Base-by-base conservation (phyloP, 345 rosid genomes). In the Linum trigynum region DNA sequence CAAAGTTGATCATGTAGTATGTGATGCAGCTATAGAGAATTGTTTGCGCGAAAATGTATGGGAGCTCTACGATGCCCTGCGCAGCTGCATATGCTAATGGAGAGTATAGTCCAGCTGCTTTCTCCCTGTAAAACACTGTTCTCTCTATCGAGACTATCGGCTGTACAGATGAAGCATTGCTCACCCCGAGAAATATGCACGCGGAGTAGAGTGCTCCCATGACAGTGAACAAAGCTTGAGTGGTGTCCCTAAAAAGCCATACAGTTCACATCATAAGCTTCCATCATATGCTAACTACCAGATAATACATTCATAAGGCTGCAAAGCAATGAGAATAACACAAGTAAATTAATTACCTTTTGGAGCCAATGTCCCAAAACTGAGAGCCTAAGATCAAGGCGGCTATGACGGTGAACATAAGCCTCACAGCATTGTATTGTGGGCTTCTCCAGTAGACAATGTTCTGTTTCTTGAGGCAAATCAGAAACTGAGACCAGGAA, bases 371-470 rank as follows among this genome's bases (percentile, higher is more conserved):
- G 45, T 38, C 8, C 81, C 78, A 77, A 60, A 67, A 61, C 38
- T 67, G 36, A 17, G 70, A 65, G 3, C 80, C 74, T 50, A 74
- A 75, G 12, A 75, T 5, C 12, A 56, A 32, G 65, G 85, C 70
- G 11, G 55, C 65, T n/a, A 70, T 9, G 0, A 59, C 53, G 42
- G 55, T 70, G 62, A 57, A 81, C 2, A 75, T 11, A 14, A 81
- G 51, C 38, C 88, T 79, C 32, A 70, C 59, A n/a, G 78, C 55
- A 59, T 76, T 81, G 42, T 81, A 75, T 5, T 72, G 64, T 50
- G 85, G 80, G 71, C 78, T 79, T 72, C 88, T 78, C 88, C 84
- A 84, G 72, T 84, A 83, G n/a, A 83, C 79, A 23, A 65, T 64
- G 58, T 75, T 74, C 45, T 84, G 88, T 71, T 84, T 84, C 88